These are phyloP conservation scores for Chaetoceros tenuissimus DNA, from an alignment of 108 stramenopile genomes.

Conservation along the genomic window DNA sequence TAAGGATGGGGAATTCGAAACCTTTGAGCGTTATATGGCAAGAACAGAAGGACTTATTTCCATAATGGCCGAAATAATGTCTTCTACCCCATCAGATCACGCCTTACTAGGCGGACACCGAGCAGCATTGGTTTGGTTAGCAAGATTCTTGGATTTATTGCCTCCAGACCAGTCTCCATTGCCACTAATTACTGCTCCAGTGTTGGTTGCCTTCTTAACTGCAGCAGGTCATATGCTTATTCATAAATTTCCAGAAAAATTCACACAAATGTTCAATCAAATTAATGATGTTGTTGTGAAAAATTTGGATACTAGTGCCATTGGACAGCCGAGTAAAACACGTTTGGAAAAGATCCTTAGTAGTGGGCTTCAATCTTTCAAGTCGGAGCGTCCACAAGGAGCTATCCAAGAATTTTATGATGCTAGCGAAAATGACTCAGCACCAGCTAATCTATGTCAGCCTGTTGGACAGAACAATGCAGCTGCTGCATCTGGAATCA, in stretches of 20 bases:
- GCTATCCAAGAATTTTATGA: conserved; percentile 58
- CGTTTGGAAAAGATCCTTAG: conserved; percentile 58
- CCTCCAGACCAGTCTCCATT: conserved; percentile 54
- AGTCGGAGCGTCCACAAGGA: conserved; percentile 40
- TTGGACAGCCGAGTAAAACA: conserved; percentile 68
- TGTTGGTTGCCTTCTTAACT: conserved; percentile 74
- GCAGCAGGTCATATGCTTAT: conserved; percentile 84
- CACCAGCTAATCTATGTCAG: background rate
- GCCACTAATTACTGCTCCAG: conserved; percentile 69
- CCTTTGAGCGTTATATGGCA: conserved; percentile 66
- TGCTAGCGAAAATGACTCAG: conserved; percentile 21
- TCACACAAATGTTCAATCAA: conserved; percentile 27
- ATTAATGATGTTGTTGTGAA: conserved; percentile 42
- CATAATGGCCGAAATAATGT: conserved; percentile 70
- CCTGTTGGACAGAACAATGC: background rate
- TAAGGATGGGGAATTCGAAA: conserved; percentile 71
- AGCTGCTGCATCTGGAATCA: background rate
- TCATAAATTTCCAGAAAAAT: conserved; percentile 41
- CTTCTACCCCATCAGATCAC: conserved; percentile 51
- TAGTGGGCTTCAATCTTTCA: conserved; percentile 47
- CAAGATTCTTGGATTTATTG: conserved; percentile 58
- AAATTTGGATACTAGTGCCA: conserved; percentile 61
- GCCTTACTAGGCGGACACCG: conserved; percentile 60
- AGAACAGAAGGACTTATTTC: conserved; percentile 78
- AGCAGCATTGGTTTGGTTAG: conserved; percentile 63